phyloP scores from a whole-genome alignment of 495 filamentous ascomycete genomes.

The Penicillium lividum region DNA sequence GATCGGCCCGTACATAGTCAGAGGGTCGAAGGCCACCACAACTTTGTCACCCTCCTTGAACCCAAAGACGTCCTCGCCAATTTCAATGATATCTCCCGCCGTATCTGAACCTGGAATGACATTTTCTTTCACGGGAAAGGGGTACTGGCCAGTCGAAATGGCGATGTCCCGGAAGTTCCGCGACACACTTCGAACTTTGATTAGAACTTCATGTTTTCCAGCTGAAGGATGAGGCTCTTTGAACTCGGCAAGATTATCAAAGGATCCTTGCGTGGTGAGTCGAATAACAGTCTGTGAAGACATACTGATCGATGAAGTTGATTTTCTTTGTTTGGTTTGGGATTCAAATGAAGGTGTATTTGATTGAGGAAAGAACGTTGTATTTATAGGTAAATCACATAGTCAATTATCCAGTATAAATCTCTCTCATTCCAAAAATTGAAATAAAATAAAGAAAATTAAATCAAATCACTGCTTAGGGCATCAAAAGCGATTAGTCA shows the following conservation, averaged over 20 bases:
- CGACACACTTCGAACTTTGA: constrained; percentile 47
- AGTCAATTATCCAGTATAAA: no score
- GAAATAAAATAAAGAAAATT: no score
- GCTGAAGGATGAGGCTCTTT: constrained; percentile 27
- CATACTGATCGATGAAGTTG: background rate
- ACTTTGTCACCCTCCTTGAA: constrained; percentile 67
- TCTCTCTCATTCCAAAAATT: no score
- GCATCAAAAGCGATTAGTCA: no score
- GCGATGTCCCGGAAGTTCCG: constrained; percentile 54
- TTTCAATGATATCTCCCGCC: constrained; percentile 63
- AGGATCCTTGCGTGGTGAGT: constrained; percentile 8
- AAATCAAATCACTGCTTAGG: no score
- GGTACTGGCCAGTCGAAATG: constrained; percentile 47
- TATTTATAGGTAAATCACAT: no score
- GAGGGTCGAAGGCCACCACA: constrained; percentile 67
- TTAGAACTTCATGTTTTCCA: constrained; percentile 42
- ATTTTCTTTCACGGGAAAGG: constrained; percentile 53
- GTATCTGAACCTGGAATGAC: constrained; percentile 70
- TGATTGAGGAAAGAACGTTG: no score
- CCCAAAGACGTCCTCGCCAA: constrained; percentile 60
- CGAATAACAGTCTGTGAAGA: constrained; percentile 17
- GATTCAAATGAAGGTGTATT: no score
- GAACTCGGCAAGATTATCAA: constrained; percentile 5
- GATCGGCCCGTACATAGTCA: constrained; percentile 55
- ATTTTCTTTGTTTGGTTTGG: no score